Conservation (phyloP, 805 yeast species). For the Pichia nanzhaoensis region DNA sequence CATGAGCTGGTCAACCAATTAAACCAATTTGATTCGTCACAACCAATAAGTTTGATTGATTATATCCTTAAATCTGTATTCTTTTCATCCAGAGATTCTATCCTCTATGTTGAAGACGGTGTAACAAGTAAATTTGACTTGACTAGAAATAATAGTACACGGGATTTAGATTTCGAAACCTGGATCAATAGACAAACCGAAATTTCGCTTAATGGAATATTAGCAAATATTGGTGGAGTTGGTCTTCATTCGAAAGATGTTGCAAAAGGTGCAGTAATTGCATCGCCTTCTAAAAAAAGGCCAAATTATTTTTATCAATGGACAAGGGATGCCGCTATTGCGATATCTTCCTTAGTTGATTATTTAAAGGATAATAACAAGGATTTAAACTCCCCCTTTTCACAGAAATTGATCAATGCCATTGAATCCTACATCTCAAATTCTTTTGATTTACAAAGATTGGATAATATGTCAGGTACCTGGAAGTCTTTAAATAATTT, state of each 20-base stretch:
- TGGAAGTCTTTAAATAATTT: slow-evolving; percentile 49
- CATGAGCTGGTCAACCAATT: neutral
- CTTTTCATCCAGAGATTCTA: too few relatives aligned
- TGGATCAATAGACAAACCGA: slow-evolving; percentile 44
- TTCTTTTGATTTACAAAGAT: slow-evolving; percentile 54
- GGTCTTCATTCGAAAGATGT: slow-evolving; percentile 34
- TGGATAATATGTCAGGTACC: slow-evolving; percentile 62
- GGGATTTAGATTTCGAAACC: slow-evolving; percentile 34
- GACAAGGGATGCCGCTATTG: slow-evolving; percentile 85
- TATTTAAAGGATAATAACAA: slow-evolving; percentile 38
- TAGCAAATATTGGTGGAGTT: slow-evolving; percentile 52
- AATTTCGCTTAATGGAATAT: slow-evolving; percentile 38
- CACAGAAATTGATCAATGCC: slow-evolving; percentile 15
- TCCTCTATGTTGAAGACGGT: neutral
- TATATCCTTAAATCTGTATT: neutral
- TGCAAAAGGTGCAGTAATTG: slow-evolving; percentile 67
- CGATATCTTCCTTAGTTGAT: slow-evolving; percentile 58
- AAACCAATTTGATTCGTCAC: neutral
- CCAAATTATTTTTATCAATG: slow-evolving; percentile 90
- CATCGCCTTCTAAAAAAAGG: slow-evolving; percentile 62
- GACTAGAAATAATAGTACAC: neutral
- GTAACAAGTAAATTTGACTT: slow-evolving; percentile 1
- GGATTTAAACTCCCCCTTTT: slow-evolving; percentile 19
- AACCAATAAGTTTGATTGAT: neutral
- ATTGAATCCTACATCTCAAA: slow-evolving; percentile 61